Evolutionary conservation across 2,329 filamentous ascomycete genomes (phyloP), one percentile per base, ranked within the genome.

Genomic region (Xylaria sp.): DNA sequence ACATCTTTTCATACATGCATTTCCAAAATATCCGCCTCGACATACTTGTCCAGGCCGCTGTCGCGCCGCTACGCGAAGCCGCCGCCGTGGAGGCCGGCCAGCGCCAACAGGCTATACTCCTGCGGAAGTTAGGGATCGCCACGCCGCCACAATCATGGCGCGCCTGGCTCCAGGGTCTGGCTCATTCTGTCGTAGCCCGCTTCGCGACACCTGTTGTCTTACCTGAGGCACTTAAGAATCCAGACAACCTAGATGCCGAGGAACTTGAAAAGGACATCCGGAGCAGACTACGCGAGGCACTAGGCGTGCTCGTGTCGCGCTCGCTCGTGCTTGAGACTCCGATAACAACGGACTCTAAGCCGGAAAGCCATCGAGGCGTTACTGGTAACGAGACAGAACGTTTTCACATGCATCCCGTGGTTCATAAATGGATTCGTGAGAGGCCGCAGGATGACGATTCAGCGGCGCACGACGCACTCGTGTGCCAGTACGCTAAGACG

Each of bases 11-110:
- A 4, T 52, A 38, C 48, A 17, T 52, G 15, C 48, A 52, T 40
- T 52, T 27, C 23, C 48, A 52, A 19, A 52, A 52, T 52, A 52
- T 52, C 35, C 48, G 48, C 8, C 21, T 52, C n/a, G 48, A 52
- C n/a, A 40, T 52, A 9, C n/a, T 52, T 23, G 25, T 52, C 15
- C 23, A 40, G 6, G 35, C 48, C 23, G 35, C 48, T 10, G n/a
- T 37, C 21, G n/a, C 15, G 5, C 48, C 48, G 3, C 8, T 29
- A 15, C 15, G 23, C 15, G 48, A 52, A 40, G 33, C 23, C 25
- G 23, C 40, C 23, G n/a, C 33, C 5, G 3, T 21, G 35, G 4
- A 31, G 9, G 9, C 19, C 7, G 33, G 3, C 47, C 23, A 37
- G 33, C 37, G 35, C 8, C 21, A 11, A 6, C 8, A 40, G 38